Conservation (phyloP, 2,329 filamentous ascomycete species). For the Chaetomiaceae sp. region DNA sequence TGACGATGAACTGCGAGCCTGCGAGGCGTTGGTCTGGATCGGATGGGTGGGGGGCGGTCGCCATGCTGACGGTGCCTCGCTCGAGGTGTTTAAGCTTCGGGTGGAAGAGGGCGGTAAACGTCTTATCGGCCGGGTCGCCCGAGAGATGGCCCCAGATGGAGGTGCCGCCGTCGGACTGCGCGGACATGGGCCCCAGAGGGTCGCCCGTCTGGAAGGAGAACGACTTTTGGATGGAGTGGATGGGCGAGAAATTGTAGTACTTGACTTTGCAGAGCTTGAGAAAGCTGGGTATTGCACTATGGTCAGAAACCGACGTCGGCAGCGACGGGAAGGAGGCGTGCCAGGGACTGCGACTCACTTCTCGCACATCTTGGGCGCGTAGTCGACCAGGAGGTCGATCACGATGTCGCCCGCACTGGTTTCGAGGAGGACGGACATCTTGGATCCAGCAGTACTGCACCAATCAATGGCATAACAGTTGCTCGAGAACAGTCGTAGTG, state of each 20-base stretch:
- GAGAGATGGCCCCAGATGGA: conserved; percentile 87
- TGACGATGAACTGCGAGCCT: conserved; percentile 90
- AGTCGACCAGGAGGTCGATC: conserved; percentile 84
- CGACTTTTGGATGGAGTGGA: conserved; percentile 88
- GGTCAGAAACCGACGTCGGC: too few species aligned
- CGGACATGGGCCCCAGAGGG: conserved; percentile 78
- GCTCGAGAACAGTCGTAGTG: too few species aligned
- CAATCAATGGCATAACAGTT: too few species aligned
- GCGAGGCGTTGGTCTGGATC: conserved; percentile 80
- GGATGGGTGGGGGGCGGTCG: conserved; percentile 70
- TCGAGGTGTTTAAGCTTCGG: conserved; percentile 84
- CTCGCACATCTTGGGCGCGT: conserved; percentile 86
- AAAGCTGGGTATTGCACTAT: conserved; percentile 64
- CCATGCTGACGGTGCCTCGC: conserved; percentile 93
- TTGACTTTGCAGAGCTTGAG: conserved; percentile 98
- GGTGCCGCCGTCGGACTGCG: conserved; percentile 83
- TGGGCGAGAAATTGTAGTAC: conserved; percentile 96
- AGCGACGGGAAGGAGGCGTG: too few species aligned
- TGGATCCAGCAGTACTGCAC: not conserved
- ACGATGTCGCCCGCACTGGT: conserved; percentile 92
- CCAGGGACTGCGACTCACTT: too few species aligned
- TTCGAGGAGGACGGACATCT: conserved; percentile 90
- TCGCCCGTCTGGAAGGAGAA: conserved; percentile 97
- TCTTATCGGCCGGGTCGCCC: conserved; percentile 60
- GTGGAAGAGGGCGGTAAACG: conserved; percentile 79